phyloP scores from a whole-genome alignment of 2,329 filamentous ascomycete genomes.

The Fusarium mangiferae region DNA sequence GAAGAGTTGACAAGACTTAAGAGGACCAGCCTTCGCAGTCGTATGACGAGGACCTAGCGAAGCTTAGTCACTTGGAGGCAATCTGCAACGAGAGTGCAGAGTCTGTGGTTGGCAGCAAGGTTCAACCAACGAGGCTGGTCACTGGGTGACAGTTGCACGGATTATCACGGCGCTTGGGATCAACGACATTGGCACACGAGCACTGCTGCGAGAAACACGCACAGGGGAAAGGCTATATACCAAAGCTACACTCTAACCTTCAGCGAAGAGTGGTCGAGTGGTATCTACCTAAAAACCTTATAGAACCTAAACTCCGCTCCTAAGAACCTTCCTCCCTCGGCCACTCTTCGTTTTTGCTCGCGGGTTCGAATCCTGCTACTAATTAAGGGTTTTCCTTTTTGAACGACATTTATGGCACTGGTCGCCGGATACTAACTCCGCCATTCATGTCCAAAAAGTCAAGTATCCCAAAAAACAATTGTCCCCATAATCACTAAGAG shows the following conservation, averaged over 20 bases:
- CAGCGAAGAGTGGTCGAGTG: constrained; percentile 20
- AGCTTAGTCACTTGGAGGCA: background rate
- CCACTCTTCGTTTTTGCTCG: constrained; percentile 10
- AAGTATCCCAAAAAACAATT: fast-evolving
- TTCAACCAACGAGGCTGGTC: background rate
- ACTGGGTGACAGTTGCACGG: background rate
- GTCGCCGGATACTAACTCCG: too few species aligned
- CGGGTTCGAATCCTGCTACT: background rate
- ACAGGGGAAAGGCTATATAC: background rate
- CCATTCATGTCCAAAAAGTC: background rate
- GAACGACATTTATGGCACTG: background rate
- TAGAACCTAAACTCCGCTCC: background rate
- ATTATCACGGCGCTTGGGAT: background rate
- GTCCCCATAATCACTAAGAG: fast-evolving
- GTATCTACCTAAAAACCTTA: constrained; percentile 7
- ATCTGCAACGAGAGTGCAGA: background rate
- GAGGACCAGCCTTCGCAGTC: background rate
- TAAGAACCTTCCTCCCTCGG: background rate
- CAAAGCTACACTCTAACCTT: background rate
- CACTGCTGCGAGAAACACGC: background rate
- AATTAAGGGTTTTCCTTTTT: fast-evolving
- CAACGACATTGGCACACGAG: background rate
- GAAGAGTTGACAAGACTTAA: background rate
- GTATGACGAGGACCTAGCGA: fast-evolving
- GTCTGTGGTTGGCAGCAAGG: background rate